These are phyloP conservation scores for Syncephalastrum monosporum DNA, from an alignment of 371 early-diverging fungal genomes.

Conservation along the genomic window DNA sequence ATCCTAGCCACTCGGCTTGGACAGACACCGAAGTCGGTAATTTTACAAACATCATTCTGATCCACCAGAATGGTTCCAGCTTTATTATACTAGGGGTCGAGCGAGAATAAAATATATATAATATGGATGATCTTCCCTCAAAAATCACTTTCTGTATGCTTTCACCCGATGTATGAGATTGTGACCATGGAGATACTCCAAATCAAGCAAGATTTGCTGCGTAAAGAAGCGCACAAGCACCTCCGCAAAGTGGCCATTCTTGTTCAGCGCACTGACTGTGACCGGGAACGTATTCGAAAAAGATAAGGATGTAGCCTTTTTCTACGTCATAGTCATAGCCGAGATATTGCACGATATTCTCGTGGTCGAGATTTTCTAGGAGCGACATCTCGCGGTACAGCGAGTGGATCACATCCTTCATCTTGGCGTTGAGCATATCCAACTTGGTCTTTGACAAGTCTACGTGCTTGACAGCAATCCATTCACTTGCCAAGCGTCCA, in stretches of 20 bases:
- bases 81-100: conserved; percentile 75
- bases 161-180: conserved; percentile 90
- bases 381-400: conserved; percentile 44
- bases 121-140: not conserved
- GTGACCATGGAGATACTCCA: conserved; percentile 93
- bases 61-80: conserved; percentile 93
- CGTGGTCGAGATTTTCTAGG: conserved; percentile 76
- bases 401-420: conserved; percentile 35
- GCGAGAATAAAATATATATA: not conserved
- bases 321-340: conserved; percentile 58
- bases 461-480: conserved; percentile 99
- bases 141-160: not conserved
- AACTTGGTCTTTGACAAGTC: conserved; percentile 70
- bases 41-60: conserved; percentile 87
- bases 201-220: conserved; percentile 88
- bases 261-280: conserved; percentile 82
- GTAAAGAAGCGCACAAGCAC: conserved; percentile 80
- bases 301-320: conserved; percentile 83
- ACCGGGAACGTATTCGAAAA: conserved; percentile 97
- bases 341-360: conserved; percentile 93
- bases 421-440: conserved; percentile 35
- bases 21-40: conserved; percentile 99
- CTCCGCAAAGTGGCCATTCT: conserved; percentile 84
- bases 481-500: conserved; percentile 59
- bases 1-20: conserved; percentile 74